Base-by-base conservation (phyloP, 2,329 filamentous ascomycete species). In the Calonectria honghensis region DNA sequence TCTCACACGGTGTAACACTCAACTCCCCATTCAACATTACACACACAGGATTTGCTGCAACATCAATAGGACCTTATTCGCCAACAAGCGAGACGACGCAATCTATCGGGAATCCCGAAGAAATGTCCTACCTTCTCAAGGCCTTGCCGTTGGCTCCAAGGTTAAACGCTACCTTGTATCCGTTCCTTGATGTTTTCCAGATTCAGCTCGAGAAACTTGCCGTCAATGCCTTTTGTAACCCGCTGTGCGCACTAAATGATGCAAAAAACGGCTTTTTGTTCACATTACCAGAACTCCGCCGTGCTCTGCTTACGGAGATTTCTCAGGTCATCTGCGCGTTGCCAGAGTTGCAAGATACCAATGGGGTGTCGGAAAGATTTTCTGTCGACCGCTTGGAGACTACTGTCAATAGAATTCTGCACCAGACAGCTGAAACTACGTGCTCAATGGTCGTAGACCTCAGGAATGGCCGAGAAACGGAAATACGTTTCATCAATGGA, bases 261-360 rank as follows among this genome's bases (percentile, higher is more conserved):
- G 54, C 54, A 20, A 61, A 59, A 24, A 61, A 61, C 29, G 54
- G 54, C n/a, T 61, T 61, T n/a, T 24, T 61, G 20, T 61, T 61
- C 9, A 61, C 54, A 24, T 16, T 61, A 10, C 54, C 54, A 5
- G 20, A 61, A 27, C 35, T 61, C 4, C 54, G 54, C 14, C 54
- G 32, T 13, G 20, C 54, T 7, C 11, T 61, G 2, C 54, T 61
- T n/a, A 16, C 54, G 1, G 54, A 61, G 29, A 61, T 61, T 37
- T 37, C 54, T 4, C 9, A 39, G 3, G 32, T 61, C 20, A 61
- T 61, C 5, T 61, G 20, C n/a, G 54, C 54, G 7, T 11, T 61
- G 32, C 54, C 32, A 32, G 54, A 61, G n/a, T n/a, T 61, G 20
- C 54, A 14, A 24, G 54, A 37, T n/a, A n/a, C 14, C 11, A 13